These are phyloP conservation scores for Calonectria montana DNA, from an alignment of 2,329 filamentous ascomycete genomes.

Conservation along the genomic window DNA sequence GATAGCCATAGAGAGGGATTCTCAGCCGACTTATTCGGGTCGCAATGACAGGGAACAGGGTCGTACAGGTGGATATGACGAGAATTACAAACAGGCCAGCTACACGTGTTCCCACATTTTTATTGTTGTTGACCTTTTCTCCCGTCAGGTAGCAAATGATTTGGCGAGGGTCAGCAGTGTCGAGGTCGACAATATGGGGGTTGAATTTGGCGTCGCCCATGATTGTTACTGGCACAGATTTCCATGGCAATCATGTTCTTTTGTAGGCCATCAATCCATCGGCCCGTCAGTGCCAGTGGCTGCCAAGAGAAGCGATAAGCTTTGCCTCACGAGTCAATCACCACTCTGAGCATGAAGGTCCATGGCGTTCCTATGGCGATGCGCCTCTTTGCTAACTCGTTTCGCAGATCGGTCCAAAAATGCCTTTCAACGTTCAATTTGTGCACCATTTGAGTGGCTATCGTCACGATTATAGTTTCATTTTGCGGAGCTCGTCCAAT, in stretches of 20 bases:
- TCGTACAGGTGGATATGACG: neutral
- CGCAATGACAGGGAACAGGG: neutral
- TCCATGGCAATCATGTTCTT: neutral
- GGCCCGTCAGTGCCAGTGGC: neutral
- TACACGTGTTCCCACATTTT: neutral
- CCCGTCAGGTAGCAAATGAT: neutral
- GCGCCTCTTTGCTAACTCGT: neutral
- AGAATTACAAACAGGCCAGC: neutral
- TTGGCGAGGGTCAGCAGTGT: neutral
- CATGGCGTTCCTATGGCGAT: neutral
- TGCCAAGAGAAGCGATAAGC: neutral
- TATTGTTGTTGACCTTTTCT: neutral
- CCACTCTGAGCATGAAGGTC: neutral
- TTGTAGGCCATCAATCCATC: neutral
- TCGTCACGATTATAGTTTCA: neutral
- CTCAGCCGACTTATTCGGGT: neutral
- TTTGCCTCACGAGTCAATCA: neutral
- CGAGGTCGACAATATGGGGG: neutral
- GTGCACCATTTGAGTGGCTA: neutral
- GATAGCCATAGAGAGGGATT: neutral
- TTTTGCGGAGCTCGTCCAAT: neutral
- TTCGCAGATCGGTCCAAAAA: neutral
- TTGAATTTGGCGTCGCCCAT: neutral
- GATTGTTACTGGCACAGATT: neutral
- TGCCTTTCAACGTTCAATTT: neutral